Evolutionary conservation across 139 green algal genomes (phyloP), one percentile per base, ranked within the genome.

Genomic region (Nannochloris sp.): DNA sequence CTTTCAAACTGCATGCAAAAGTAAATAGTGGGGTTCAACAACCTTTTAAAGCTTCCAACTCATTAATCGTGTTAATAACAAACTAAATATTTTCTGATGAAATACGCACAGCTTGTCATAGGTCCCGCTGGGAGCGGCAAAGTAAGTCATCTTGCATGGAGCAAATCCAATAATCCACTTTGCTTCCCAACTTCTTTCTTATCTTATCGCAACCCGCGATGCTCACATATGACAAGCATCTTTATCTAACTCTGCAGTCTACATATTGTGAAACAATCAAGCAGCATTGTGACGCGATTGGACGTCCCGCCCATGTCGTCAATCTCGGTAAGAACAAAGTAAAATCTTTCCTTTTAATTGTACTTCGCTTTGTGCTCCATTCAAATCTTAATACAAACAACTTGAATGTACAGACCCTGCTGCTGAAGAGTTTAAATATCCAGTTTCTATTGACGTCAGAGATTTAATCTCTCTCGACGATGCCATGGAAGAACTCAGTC

Each of bases 91-190:
- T 0, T 6, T 2, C 23, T 29, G 0, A 78, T 78, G 71, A 73
- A 73, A 54, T 78, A 66, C 36, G 72, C 66, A 9, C 95, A 99
- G 79, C 75, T 99, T 12, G 95, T 99, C 0, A 92, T 98, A 19
- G 95, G 95, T 0, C 95, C 95, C 6, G 95, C 95, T 1, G 95
- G 95, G 5, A 89, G 86, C 38, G 95, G 95, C 35, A 99, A 99
- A 86, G 91, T 74, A 45, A 33, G 59, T 12, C 29, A 23, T 29
- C 13, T 29, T 0, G 19, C n/a, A 15, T 9, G 3, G 1, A 59
- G 27, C 27, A 4, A 31, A 15, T 19, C 23, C 2, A 9, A 37
- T 25, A 29, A 51, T 10, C n/a, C n/a, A 44, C 14, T 47, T 48
- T 30, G 45, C 9, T 48, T 24, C 14, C 36, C 39, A 8, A 10